Evolutionary conservation across 805 yeast genomes (phyloP).

Genomic region (Pichia paraexigua): DNA sequence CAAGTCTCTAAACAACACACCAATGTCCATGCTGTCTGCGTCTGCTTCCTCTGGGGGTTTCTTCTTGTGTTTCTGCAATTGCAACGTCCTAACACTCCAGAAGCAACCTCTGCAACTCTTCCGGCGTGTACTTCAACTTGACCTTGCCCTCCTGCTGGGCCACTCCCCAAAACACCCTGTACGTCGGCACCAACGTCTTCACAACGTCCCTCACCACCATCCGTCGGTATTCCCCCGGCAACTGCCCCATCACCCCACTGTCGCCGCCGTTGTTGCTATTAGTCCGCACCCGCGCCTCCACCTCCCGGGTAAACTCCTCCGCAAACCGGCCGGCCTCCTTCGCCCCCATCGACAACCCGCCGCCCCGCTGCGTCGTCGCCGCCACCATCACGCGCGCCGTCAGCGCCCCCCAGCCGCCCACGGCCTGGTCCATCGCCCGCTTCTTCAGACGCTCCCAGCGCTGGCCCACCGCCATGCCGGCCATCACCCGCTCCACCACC

Average conservation of each 20-base stretch:
- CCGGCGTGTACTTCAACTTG: neutral
- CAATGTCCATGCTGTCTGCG: neutral
- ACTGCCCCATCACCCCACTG: neutral
- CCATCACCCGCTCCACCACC: constrained; percentile 55
- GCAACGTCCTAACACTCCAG: neutral
- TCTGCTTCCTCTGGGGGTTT: no score
- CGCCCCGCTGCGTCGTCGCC: constrained; percentile 48
- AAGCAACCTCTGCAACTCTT: neutral
- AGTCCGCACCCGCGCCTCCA: neutral
- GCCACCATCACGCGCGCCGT: constrained; percentile 75
- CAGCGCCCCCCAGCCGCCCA: constrained; percentile 72
- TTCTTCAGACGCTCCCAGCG: constrained; percentile 64
- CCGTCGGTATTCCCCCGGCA: neutral
- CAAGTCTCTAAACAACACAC: neutral
- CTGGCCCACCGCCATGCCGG: constrained; percentile 42
- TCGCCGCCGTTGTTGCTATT: neutral
- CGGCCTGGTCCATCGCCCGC: constrained; percentile 62
- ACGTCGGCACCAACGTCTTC: neutral
- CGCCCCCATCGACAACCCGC: constrained; percentile 35
- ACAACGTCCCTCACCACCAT: neutral
- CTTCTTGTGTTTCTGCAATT: no score
- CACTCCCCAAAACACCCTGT: neutral
- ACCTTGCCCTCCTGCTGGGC: neutral
- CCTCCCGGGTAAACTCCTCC: neutral
- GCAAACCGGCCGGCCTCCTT: constrained; percentile 43